Percentiles rank a stretch among this genome's conserved stretches.
Evolutionary conservation across 176 grass and related monocot species (phyloP).

Genomic region (Melocanna baccifera): DNA sequence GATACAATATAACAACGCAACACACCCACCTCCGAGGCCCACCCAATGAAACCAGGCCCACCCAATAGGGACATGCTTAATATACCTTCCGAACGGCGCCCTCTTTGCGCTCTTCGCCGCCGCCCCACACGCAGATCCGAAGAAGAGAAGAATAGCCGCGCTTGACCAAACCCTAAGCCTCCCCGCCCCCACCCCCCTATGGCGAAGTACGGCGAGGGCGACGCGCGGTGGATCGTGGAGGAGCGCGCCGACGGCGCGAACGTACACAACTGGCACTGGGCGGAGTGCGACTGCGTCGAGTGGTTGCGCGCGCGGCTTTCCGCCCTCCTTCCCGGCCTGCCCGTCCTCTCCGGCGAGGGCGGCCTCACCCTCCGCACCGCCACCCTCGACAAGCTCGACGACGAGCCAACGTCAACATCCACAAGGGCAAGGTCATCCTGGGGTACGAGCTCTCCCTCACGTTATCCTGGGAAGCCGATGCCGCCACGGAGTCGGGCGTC

Average conservation of each 20-base stretch:
- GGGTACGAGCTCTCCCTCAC: constrained; percentile 87
- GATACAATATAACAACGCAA: too few relatives aligned
- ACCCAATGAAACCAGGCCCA: too few relatives aligned
- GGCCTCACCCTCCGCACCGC: constrained; percentile 64
- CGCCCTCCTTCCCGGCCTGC: constrained; percentile 53
- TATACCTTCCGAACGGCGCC: too few relatives aligned
- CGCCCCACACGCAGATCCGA: constrained; percentile 48
- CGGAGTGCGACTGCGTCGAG: constrained; percentile 89
- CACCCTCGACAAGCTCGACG: constrained; percentile 79
- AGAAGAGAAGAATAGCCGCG: neutral
- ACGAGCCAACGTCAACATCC: constrained; percentile 94
- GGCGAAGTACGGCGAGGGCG: constrained; percentile 91
- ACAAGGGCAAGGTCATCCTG: constrained; percentile 93
- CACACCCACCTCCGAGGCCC: too few relatives aligned
- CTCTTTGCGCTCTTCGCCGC: too few relatives aligned
- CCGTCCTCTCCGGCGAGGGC: constrained; percentile 81
- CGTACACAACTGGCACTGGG: constrained; percentile 99
- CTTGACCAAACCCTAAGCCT: constrained; percentile 38
- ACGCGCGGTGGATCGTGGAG: constrained; percentile 97
- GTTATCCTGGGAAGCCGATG: constrained; percentile 86
- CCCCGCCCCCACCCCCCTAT: constrained; percentile 20
- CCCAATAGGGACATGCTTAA: too few relatives aligned
- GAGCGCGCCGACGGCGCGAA: constrained; percentile 88
- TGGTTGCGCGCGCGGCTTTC: constrained; percentile 80
- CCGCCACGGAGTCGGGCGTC: constrained; percentile 25